phyloP scores from a whole-genome alignment of 306 rosid species.

The Cucurbita pepo region DNA sequence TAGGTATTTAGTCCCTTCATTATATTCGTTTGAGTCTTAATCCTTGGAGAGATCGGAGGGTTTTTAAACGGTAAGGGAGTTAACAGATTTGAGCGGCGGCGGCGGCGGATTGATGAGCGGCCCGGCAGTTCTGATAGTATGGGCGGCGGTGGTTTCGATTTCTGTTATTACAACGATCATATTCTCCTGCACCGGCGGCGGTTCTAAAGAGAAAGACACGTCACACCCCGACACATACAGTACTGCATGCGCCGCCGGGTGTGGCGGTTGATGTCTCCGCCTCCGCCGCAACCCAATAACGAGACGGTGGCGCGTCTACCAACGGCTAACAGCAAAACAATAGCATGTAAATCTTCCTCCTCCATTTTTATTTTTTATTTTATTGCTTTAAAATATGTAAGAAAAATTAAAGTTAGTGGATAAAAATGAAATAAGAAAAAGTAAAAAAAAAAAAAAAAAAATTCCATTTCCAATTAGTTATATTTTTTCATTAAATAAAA shows the following conservation, averaged over 20 bases:
- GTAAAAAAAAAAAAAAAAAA: too few relatives aligned
- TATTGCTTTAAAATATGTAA: too few relatives aligned
- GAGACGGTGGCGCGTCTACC: background rate
- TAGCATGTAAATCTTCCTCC: too few relatives aligned
- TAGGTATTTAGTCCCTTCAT: background rate
- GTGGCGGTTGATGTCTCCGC: slow-evolving; percentile 15
- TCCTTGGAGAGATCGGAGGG: background rate
- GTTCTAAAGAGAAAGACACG: slow-evolving; percentile 24
- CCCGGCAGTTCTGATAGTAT: slow-evolving; percentile 16
- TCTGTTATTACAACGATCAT: slow-evolving; percentile 30
- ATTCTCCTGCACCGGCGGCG: slow-evolving; percentile 56
- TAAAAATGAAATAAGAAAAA: too few relatives aligned
- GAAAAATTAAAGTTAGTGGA: too few relatives aligned
- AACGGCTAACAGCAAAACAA: too few relatives aligned
- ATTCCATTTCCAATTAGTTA: too few relatives aligned
- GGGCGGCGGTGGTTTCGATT: slow-evolving; percentile 21
- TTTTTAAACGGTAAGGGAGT: slow-evolving; percentile 33
- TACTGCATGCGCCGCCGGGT: slow-evolving; percentile 19
- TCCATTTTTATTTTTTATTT: too few relatives aligned
- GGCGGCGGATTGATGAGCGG: slow-evolving; percentile 15
- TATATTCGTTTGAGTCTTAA: background rate
- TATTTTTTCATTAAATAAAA: too few relatives aligned
- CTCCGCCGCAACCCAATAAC: background rate
- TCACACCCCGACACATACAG: slow-evolving; percentile 11
- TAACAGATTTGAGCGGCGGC: slow-evolving; percentile 15